Percentiles rank a stretch among this genome's conserved stretches.
These are phyloP conservation scores for sorghum (Sorghum bicolor) DNA, from an alignment of 176 grass and related monocot genomes.

Conservation along the genomic window DNA sequence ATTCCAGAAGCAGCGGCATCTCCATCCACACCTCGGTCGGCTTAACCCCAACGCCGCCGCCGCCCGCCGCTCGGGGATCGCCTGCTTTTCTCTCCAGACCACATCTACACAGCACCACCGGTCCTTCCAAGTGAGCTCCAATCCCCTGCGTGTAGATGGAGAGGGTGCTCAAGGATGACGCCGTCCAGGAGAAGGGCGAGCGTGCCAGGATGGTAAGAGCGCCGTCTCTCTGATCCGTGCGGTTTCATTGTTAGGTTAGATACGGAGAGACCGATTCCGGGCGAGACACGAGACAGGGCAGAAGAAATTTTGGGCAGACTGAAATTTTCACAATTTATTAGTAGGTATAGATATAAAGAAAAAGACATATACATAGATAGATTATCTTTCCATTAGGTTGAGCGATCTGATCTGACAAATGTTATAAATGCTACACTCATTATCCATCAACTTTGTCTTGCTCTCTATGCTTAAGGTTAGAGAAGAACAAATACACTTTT, in stretches of 20 bases:
- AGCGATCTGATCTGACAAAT: too few relatives aligned
- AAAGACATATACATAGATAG: too few relatives aligned
- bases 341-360: too few relatives aligned
- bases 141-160: constrained; percentile 28
- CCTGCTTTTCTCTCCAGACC: background rate
- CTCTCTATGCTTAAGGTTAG: too few relatives aligned
- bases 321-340: too few relatives aligned
- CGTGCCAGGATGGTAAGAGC: constrained; percentile 45
- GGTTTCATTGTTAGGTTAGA: background rate
- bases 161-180: constrained; percentile 53
- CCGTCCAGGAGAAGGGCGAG: constrained; percentile 45
- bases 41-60: background rate
- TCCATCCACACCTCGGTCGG: background rate
- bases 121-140: background rate
- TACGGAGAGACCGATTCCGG: too few relatives aligned
- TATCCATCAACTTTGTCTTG: too few relatives aligned
- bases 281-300: too few relatives aligned
- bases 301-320: too few relatives aligned
- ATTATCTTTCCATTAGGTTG: too few relatives aligned
- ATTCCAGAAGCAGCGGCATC: background rate
- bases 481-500: too few relatives aligned
- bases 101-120: background rate
- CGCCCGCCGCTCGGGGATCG: background rate
- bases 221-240: background rate
- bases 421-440: too few relatives aligned